Base-by-base conservation (phyloP, 2,329 filamentous ascomycete species). In the Aspergillus neoniger region DNA sequence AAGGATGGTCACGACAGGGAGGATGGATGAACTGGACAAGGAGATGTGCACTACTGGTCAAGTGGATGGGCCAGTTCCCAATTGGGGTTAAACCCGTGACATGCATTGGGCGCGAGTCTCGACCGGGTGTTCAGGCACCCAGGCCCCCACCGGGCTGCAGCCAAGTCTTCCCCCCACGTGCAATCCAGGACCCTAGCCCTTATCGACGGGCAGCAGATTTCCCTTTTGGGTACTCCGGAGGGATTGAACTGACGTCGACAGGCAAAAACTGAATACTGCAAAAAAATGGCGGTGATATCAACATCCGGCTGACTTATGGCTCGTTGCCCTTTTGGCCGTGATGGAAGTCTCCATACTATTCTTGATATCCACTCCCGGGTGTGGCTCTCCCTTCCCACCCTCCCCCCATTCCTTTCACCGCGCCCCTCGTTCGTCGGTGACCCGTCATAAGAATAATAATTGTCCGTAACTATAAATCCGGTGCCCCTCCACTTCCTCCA, bases 211-310 rank as follows among this genome's bases (percentile, higher is more conserved):
- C 43, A 57, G 28, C 32, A 58, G 49, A 36, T 55, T 63, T 62
- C 67, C 64, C 47, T 53, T 62, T 67, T 32, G 52, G 63, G 62
- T 39, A 58, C 25, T 61, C 61, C 65, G 67, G 66, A 50, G 25
- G 32, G 32, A 36, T 36, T 36, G 32, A 50, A 69, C 63, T 68
- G 67, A 67, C 65, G 67, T 69, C 60, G 67, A 60, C 62, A 30
- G 10, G 60, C 60, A 57, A 50, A 53, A 58, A 36, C 32, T 15
- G 32, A 36, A 5, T 14, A 36, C 32, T 36, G 12, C 25, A 36
- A 36, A 36, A 36, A 36, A 36, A 15, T 50, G 59, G 59, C 58
- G 55, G 63, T 66, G 65, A 64, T 66, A 65, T 61, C 63, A 63
- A 59, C 48, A 55, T 14, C 32, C 12, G 12, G 32, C 32, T 36